Base-by-base conservation (phyloP, 371 early-diverging fungal genomes). In the Mortierella sp. region DNA sequence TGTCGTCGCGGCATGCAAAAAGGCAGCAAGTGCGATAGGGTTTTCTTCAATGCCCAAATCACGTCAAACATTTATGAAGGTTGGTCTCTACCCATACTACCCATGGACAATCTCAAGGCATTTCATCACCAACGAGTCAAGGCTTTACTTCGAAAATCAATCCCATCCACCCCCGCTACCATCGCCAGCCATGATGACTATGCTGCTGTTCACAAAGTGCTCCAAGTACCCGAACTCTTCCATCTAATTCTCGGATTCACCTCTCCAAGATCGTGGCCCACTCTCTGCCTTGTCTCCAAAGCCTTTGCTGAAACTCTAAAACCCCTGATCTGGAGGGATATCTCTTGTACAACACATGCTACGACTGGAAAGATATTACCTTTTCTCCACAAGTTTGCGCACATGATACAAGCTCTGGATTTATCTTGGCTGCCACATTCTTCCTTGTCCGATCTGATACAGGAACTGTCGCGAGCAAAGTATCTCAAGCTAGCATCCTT, bases 51-150 rank as follows among this genome's bases (percentile, higher is more conserved):
- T 52, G 8, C 21, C 19, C 52, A 52, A 8, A 33, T 58, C 28
- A 28, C 28, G 28, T 28, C 28, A 28, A 28, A 36, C 33, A 32
- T 16, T 1, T 8, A 52, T 55, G 28, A 28, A 28, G 28, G 28
- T 28, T 1, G 28, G 28, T 55, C 28, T 55, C 28, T 55, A 24
- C 21, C 55, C 50, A 50, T n/a, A 45, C 40, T 11, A 62, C n/a
- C 36, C 32, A 72, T 72, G 67, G 72, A 62, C 33, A 61, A 41
- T 0, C 15, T 72, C 15, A 9, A 40, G 4, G 33, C 24, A 9
- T 75, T 48, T 24, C 70, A 75, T 66, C 67, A 15, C n/a, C n/a
- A 41, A 8, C 70, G 76, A 53, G 40, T 69, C 50, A 58, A 57
- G 11, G 40, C 32, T 10, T 33, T 61, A 13, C 75, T 74, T 47